Percentiles rank a stretch among this genome's conserved stretches.
phyloP scores from a whole-genome alignment of 352 stramenopile species.

The Globisporangium abappressorium region DNA sequence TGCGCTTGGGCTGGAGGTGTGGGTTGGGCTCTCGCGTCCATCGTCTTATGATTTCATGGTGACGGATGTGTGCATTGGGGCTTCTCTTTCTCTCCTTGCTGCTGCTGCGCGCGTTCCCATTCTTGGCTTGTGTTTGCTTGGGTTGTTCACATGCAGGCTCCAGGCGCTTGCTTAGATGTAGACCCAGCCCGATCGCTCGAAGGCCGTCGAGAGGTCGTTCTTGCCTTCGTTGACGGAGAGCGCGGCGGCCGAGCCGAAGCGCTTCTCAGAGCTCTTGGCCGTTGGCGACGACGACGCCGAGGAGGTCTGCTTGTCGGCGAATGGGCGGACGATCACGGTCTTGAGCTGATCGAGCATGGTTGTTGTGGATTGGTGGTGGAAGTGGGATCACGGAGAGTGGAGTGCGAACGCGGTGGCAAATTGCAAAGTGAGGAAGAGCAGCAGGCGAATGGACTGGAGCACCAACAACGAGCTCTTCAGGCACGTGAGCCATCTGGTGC shows the following conservation, averaged over 20 bases:
- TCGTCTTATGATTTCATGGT: not conserved
- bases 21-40: not conserved
- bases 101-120: not conserved
- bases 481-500: slow-evolving; percentile 7
- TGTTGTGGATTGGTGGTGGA: not conserved
- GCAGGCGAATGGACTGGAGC: not conserved
- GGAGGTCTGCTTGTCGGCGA: slow-evolving; percentile 23
- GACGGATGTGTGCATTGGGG: not conserved
- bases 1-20: not conserved
- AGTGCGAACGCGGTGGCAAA: slow-evolving; percentile 16
- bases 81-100: not conserved
- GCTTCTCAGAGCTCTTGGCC: slow-evolving; percentile 32
- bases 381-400: not conserved
- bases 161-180: slow-evolving; percentile 52
- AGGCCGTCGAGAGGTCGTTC: slow-evolving; percentile 61
- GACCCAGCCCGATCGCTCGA: slow-evolving; percentile 71
- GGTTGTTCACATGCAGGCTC: too few relatives aligned
- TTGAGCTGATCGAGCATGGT: slow-evolving; percentile 80
- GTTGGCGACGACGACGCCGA: slow-evolving; percentile 10
- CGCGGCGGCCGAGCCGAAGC: slow-evolving; percentile 23
- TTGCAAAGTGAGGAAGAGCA: slow-evolving; percentile 35
- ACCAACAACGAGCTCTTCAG: not conserved
- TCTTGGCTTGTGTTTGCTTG: not conserved
- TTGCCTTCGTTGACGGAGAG: slow-evolving; percentile 38
- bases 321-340: slow-evolving; percentile 44